Evolutionary conservation across 352 stramenopile genomes (phyloP).

Genomic region (Pythium utonaiense): DNA sequence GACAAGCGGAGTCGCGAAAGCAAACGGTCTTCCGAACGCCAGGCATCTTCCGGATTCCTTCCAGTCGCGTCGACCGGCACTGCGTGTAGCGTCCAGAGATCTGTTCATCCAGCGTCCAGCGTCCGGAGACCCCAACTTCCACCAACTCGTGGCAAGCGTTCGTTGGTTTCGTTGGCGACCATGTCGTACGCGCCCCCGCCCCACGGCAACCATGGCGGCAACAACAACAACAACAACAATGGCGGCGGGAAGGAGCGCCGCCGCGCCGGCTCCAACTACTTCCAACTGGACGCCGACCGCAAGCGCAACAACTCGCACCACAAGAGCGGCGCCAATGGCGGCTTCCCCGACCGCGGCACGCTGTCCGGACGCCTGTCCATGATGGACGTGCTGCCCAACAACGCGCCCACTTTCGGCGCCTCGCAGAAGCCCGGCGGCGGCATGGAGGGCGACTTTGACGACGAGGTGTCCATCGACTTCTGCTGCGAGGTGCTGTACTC

Average conservation of each 20-base stretch:
- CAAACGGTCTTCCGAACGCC: not conserved
- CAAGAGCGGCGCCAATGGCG: conserved; percentile 34
- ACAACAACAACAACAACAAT: not conserved
- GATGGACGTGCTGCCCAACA: conserved; percentile 57
- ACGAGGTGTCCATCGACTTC: conserved; percentile 77
- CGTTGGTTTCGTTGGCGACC: not conserved
- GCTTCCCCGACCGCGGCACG: conserved; percentile 38
- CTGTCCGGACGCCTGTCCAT: conserved; percentile 59
- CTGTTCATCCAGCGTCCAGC: not conserved
- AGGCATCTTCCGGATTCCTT: not conserved
- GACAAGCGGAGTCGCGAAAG: not conserved
- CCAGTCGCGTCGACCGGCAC: not conserved
- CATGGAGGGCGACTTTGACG: conserved; percentile 67
- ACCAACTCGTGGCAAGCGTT: not conserved
- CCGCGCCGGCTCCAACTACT: conserved; percentile 84
- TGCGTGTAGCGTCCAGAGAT: not conserved
- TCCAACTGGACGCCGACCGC: conserved; percentile 70
- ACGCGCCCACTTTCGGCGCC: not conserved
- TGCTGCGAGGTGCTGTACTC: conserved; percentile 72
- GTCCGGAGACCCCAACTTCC: not conserved
- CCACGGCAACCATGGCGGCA: not conserved
- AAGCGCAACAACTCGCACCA: conserved; percentile 64
- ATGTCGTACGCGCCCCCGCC: not conserved
- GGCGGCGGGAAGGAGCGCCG: conserved; percentile 38
- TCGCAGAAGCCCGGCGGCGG: conserved; percentile 29